Base-by-base conservation (phyloP, 1,139 yeast genomes). In the Saccharomyces hybrid region DNA sequence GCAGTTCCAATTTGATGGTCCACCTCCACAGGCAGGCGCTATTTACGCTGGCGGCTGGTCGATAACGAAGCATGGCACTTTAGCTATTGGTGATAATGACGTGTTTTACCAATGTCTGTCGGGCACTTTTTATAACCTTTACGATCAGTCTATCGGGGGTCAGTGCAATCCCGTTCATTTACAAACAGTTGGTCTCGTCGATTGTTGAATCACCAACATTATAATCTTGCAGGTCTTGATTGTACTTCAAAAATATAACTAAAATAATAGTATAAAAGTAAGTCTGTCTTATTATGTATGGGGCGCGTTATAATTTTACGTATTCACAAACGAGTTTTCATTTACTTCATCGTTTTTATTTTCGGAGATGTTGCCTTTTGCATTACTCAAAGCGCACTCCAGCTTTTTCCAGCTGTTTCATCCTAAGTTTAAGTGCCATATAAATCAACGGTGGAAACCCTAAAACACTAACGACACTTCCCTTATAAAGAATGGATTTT, bases 1-100 rank as follows among this genome's bases (percentile, higher is more conserved):
- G 76, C 93, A 85, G 77, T 85, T 85, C 84, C 93, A 85, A 77
- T 85, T 85, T 66, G 93, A 85, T 70, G 91, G 91, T 71, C 93
- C 91, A 63, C 89, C 90, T 73, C 90, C 91, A 65, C 93, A 85
- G 78, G 90, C 91, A 55, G 93, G 91, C 72, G 78, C 89, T 61
- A 82, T 85, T 71, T 84, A 82, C 73, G 91, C 91, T 70, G 87
- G 82, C 57, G 91, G 93, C 62, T 85, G 91, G 91, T 76, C 85
- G 50, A 72, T 84, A 61, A 76, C 83, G 55, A 64, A 69, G 55
- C 85, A 81, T 54, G 88, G 88, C 64, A 69, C 74, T 75, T 81
- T 86, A 69, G 88, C 88, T 57, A 74, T 86, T 63, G 93, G 93
- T 74, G 75, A 77, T 73, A 69, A 72, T 55, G 78, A 81, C 58